Percentiles rank a stretch among this genome's conserved stretches.
These are phyloP conservation scores for Metschnikowia shivogae DNA, from an alignment of 805 yeast genomes.

Conservation along the genomic window DNA sequence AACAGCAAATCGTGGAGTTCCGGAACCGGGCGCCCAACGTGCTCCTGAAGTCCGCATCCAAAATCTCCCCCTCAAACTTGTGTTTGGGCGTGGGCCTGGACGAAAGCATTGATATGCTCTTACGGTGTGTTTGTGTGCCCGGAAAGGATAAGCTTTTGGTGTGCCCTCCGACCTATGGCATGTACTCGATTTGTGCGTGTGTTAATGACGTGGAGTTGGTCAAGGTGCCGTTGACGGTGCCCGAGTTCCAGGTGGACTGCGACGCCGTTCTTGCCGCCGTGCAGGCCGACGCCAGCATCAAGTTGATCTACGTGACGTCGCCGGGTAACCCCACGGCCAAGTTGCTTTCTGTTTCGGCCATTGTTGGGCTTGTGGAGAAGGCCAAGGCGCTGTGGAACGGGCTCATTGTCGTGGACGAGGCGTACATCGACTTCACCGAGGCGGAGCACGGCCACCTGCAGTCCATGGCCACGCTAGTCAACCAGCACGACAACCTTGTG, in stretches of 20 bases:
- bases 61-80: constrained; percentile 59
- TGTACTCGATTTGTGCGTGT: constrained; percentile 89
- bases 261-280: constrained; percentile 52
- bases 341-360: constrained; percentile 41
- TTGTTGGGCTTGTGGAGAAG: constrained; percentile 40
- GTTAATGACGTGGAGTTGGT: constrained; percentile 83
- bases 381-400: constrained; percentile 62
- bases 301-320: constrained; percentile 79
- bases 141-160: constrained; percentile 75
- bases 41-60: constrained; percentile 11
- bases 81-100: constrained; percentile 97
- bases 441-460: constrained; percentile 34
- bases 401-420: constrained; percentile 86
- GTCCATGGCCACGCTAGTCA: constrained; percentile 75
- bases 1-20: constrained; percentile 63
- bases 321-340: constrained; percentile 97
- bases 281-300: constrained; percentile 55
- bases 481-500: constrained; percentile 74
- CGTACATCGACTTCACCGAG: constrained; percentile 76
- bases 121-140: constrained; percentile 81
- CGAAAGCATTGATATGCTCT: constrained; percentile 85
- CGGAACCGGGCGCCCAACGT: constrained; percentile 53
- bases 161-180: constrained; percentile 96
- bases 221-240: constrained; percentile 57
- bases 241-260: constrained; percentile 55